Base-by-base conservation (phyloP, 805 yeast genomes). In the Sugiyamaella americana region DNA sequence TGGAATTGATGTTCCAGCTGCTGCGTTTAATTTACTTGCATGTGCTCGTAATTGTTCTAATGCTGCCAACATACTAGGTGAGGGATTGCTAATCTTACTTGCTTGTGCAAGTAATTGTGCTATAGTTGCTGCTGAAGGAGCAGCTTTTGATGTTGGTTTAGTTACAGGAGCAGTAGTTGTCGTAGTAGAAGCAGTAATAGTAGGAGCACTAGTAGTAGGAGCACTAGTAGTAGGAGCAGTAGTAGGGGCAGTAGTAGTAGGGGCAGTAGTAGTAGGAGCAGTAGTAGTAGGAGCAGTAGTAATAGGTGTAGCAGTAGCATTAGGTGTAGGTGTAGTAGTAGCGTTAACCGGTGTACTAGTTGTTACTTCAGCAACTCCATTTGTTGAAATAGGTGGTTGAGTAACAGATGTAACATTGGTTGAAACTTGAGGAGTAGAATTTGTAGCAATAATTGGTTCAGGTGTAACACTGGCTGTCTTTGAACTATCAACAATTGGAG, bases 51-150 rank as follows among this genome's bases (percentile, higher is more conserved):
- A 59, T 50, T 64, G 67, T 44, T 58, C 60, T 37, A 65, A 52
- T 38, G 66, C 67, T 29, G 63, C 62, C 38, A 52, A 49, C 19
- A 65, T 59, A 22, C 58, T 55, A 4, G 66, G 61, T 4, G 64
- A 51, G 13, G 69, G 69, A 46, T 64, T 65, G 21, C 56, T 57
- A 37, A 65, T 64, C 45, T 62, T 62, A 48, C 60, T 63, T 20
- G 69, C 69, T 52, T 63, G 59, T 4, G 60, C 65, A 17, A 65
- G 51, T 18, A 65, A 54, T 47, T 62, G 59, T n/a, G 63, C 56
- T 47, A 65, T 63, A 36, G 63, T 52, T 40, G 58, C 66, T 1
- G 55, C 54, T 11, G 64, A 51, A 10, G 58, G 57, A 3, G 57
- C 52, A 17, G 53, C 51, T 44, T 54, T 55, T 23, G 19, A 22